Evolutionary conservation across 257 asterid species (phyloP).

Genomic region (Eustoma russellianum): DNA sequence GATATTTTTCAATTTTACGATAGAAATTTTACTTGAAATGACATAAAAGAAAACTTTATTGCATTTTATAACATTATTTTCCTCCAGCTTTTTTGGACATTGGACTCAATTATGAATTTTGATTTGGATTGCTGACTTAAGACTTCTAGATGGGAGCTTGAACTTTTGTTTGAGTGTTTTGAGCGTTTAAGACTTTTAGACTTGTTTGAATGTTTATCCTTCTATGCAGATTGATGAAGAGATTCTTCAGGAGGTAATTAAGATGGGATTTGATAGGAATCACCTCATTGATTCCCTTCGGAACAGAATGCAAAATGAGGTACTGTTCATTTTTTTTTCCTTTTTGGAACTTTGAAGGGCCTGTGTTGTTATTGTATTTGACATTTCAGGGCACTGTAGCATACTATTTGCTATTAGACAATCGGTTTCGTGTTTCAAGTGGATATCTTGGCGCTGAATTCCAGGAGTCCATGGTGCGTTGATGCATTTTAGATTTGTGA

Average conservation of each 20-base stretch:
- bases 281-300: slow-evolving; percentile 63
- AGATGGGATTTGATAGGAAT: slow-evolving; percentile 74
- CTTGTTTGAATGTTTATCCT: slow-evolving; percentile 1
- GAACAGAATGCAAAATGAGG: slow-evolving; percentile 86
- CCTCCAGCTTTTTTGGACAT: too few species aligned
- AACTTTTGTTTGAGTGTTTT: background rate
- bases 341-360: background rate
- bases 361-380: slow-evolving; percentile 6
- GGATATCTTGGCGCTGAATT: slow-evolving; percentile 94
- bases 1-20: too few species aligned
- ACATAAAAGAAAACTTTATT: too few species aligned
- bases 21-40: too few species aligned
- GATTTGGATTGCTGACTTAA: too few species aligned
- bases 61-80: too few species aligned
- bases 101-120: too few species aligned
- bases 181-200: background rate
- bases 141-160: too few species aligned
- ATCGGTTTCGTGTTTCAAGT: slow-evolving; percentile 60
- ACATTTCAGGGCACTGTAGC: slow-evolving; percentile 75
- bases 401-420: slow-evolving; percentile 79
- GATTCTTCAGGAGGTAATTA: slow-evolving; percentile 70
- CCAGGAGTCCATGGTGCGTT: slow-evolving; percentile 62
- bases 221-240: slow-evolving; percentile 78
- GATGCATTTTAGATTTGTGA: too few species aligned
- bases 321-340: slow-evolving; percentile 13